Evolutionary conservation across 768 basidiomycete genomes (phyloP), one percentile per base, ranked within the genome.

Genomic region (Mycena filopes): DNA sequence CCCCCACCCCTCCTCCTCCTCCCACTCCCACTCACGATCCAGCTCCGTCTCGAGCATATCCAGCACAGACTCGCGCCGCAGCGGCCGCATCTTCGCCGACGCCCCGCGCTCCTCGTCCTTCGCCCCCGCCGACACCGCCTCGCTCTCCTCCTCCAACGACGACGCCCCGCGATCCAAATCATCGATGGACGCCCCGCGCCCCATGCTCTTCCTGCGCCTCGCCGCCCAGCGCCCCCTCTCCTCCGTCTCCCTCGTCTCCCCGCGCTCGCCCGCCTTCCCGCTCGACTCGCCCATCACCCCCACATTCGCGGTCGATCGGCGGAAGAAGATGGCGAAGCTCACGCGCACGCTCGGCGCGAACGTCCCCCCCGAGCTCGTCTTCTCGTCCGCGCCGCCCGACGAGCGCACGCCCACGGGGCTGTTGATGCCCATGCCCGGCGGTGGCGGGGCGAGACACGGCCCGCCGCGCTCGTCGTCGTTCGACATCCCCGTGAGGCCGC

Each of bases 321-420:
- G 73, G 65, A 78, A 77, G 46, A 78, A 83, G 75, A 64, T 68
- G 67, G 82, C 80, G n/a, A 84, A 84, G 74, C 79, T 84, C 56
- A 69, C 71, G 10, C 82, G 82, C 40, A 81, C 80, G 53, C 77
- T 84, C 12, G 83, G 83, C 46, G 78, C 80, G 66, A 76, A 76
- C 55, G 74, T 84, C 26, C 83, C 83, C 21, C 59, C 78, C 43
- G 82, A 82, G 65, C 79, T 84, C 41, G 75, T 84, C 43, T 57
- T 68, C 59, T 36, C 55, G 25, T 21, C 56, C 18, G 31, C 51
- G 2, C 42, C 38, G 11, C 43, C 49, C 18, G 38, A 45, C 36
- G 4, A 36, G 36, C 36, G 36, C 4, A 36, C 36, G 5, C 15
- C 36, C 11, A 4, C 36, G 15, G 36, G 36, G 11, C 36, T 36